Conservation (phyloP, 2,329 filamentous ascomycete species). For the Neophaeococcomyces aloes region DNA sequence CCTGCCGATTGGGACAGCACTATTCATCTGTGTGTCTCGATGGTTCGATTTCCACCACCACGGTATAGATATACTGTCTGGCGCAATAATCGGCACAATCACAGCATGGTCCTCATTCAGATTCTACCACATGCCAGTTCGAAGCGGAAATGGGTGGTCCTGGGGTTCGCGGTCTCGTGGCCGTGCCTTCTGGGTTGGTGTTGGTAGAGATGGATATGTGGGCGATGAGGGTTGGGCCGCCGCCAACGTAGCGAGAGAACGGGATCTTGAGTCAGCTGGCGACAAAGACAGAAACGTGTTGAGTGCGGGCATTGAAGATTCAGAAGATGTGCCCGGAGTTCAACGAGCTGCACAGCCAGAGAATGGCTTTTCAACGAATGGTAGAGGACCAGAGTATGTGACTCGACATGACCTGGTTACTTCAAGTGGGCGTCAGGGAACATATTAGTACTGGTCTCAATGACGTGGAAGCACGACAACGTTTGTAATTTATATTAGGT, state of each 20-base stretch:
- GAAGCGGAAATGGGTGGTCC: conserved; percentile 72
- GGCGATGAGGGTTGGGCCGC: conserved; percentile 36
- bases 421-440: too few relatives aligned
- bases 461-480: too few relatives aligned
- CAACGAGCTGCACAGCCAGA: too few relatives aligned
- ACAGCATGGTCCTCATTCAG: conserved; percentile 66
- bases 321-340: too few relatives aligned
- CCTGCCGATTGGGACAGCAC: conserved; percentile 60
- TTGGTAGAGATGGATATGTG: conserved; percentile 35
- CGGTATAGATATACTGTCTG: conserved; percentile 83
- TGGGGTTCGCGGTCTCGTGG: conserved; percentile 68
- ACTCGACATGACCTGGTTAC: too few relatives aligned
- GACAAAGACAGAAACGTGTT: too few relatives aligned
- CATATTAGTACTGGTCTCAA: too few relatives aligned
- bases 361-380: too few relatives aligned
- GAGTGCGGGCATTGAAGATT: too few relatives aligned
- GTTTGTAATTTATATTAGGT: too few relatives aligned
- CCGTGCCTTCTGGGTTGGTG: conserved; percentile 68
- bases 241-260: neutral
- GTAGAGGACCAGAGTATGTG: too few relatives aligned
- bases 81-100: conserved; percentile 65
- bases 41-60: conserved; percentile 85
- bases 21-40: conserved; percentile 75
- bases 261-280: too few relatives aligned
- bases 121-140: conserved; percentile 75